These are phyloP conservation scores for Saksenaea oblongispora DNA, from an alignment of 371 early-diverging fungal species.

Conservation along the genomic window DNA sequence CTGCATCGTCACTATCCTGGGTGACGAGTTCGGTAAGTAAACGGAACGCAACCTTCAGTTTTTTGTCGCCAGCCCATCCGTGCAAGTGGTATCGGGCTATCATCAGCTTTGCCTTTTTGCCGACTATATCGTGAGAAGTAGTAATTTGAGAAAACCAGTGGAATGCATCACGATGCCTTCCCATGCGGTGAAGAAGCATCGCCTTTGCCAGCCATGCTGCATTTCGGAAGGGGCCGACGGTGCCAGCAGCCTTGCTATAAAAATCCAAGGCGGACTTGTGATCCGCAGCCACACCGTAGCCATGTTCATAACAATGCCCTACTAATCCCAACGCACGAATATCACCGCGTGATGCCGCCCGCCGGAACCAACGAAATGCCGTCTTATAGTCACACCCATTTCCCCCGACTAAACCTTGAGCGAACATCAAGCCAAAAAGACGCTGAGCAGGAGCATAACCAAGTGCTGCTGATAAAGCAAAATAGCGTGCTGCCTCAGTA, in stretches of 20 bases:
- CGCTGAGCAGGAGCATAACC: slow-evolving; percentile 47
- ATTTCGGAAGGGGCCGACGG: slow-evolving; percentile 37
- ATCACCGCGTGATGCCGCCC: slow-evolving; percentile 62
- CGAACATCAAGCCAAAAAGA: slow-evolving; percentile 43
- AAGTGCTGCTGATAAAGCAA: slow-evolving; percentile 32
- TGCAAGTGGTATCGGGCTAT: slow-evolving; percentile 43
- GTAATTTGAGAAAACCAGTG: slow-evolving; percentile 50
- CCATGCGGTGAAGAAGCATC: slow-evolving; percentile 33
- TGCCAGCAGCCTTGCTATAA: slow-evolving; percentile 63
- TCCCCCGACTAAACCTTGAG: slow-evolving; percentile 30
- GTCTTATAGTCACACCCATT: slow-evolving; percentile 33
- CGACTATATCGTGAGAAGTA: slow-evolving; percentile 37
- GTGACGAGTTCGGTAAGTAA: slow-evolving; percentile 24
- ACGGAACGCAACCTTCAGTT: slow-evolving; percentile 28
- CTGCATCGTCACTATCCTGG: slow-evolving; percentile 15
- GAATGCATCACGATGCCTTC: slow-evolving; percentile 29
- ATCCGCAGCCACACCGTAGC: slow-evolving; percentile 64
- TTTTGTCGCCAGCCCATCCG: slow-evolving; percentile 31
- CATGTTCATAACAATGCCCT: slow-evolving; percentile 72
- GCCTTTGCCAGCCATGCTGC: slow-evolving; percentile 49
- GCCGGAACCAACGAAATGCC: slow-evolving; percentile 67
- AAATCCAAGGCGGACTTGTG: slow-evolving; percentile 52
- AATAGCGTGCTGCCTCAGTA: slow-evolving; percentile 30
- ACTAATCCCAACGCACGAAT: slow-evolving; percentile 68
- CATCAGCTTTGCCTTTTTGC: slow-evolving; percentile 38